A percentile compares a stretch with the other conserved stretches of the same genome.
These are phyloP conservation scores for Geotrichum citri-aurantii DNA, from an alignment of 1,139 yeast species.

Conservation along the genomic window DNA sequence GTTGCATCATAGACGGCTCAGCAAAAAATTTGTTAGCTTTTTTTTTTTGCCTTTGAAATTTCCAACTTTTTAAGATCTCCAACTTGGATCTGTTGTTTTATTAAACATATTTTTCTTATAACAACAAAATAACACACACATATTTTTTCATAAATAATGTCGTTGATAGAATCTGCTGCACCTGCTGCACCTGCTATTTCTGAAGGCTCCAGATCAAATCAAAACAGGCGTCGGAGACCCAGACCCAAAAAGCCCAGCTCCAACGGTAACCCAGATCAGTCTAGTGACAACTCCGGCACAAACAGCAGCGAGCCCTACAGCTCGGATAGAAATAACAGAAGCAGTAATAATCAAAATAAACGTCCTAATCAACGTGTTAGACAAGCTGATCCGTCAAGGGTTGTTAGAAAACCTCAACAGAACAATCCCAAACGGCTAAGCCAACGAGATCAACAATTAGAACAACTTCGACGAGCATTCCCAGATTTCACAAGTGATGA, in stretches of 20 bases:
- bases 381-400: conserved; percentile 15
- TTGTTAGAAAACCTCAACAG: conserved; percentile 24
- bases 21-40: neutral
- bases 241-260: neutral
- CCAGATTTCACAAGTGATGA: conserved; percentile 6
- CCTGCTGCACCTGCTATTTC: neutral
- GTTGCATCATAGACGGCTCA: neutral
- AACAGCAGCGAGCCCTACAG: neutral
- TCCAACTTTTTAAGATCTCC: neutral
- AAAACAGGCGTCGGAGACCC: neutral
- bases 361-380: conserved; percentile 17
- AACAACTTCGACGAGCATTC: conserved; percentile 15
- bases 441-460: conserved; percentile 19
- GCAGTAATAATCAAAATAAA: neutral
- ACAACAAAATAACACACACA: neutral
- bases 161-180: neutral
- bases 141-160: neutral
- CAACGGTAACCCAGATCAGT: neutral
- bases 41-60: neutral
- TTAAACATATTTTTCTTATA: neutral
- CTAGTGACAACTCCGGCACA: neutral
- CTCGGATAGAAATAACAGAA: neutral
- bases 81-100: neutral
- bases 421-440: conserved; percentile 19
- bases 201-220: neutral